Conservation (phyloP, 352 stramenopile species). For the Phytophthora ramorum region DNA sequence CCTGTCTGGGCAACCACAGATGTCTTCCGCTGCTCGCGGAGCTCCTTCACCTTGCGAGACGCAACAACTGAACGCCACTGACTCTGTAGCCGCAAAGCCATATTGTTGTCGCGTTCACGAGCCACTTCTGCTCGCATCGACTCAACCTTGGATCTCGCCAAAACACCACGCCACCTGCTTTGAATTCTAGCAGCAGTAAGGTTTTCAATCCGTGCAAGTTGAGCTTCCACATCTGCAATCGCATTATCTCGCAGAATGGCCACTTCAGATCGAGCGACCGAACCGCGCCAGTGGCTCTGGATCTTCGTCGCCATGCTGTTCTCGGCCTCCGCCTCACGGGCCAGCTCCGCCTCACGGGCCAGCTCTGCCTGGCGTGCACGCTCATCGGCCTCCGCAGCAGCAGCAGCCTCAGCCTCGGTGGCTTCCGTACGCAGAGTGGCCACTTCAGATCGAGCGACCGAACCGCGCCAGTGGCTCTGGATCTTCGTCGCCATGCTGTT, state of each 20-base stretch:
- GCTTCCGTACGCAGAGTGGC: slow-evolving; percentile 7
- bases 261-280: slow-evolving; percentile 12
- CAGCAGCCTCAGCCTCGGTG: slow-evolving; percentile 1
- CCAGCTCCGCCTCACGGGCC: neutral
- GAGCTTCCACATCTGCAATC: slow-evolving; percentile 29
- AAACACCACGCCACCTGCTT: slow-evolving; percentile 37
- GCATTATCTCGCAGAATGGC: slow-evolving; percentile 12
- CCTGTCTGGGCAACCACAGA: neutral
- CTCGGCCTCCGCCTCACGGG: slow-evolving; percentile 7
- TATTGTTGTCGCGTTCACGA: slow-evolving; percentile 8
- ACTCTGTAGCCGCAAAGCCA: slow-evolving; percentile 22
- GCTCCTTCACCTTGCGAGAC: slow-evolving; percentile 22
- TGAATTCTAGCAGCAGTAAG: slow-evolving; percentile 43
- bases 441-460: slow-evolving; percentile 17
- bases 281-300: slow-evolving; percentile 40
- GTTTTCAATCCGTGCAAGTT: slow-evolving; percentile 34
- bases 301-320: slow-evolving; percentile 32
- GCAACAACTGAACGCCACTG: slow-evolving; percentile 23
- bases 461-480: slow-evolving; percentile 40
- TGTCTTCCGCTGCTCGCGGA: slow-evolving; percentile 8
- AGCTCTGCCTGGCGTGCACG: slow-evolving; percentile 4
- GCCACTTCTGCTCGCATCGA: neutral
- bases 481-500: slow-evolving; percentile 37
- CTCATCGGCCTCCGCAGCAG: slow-evolving; percentile 1
- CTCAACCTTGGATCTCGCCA: slow-evolving; percentile 11